Base-by-base conservation (phyloP, 805 yeast genomes). In the Saccharomycopsis capsularis region DNA sequence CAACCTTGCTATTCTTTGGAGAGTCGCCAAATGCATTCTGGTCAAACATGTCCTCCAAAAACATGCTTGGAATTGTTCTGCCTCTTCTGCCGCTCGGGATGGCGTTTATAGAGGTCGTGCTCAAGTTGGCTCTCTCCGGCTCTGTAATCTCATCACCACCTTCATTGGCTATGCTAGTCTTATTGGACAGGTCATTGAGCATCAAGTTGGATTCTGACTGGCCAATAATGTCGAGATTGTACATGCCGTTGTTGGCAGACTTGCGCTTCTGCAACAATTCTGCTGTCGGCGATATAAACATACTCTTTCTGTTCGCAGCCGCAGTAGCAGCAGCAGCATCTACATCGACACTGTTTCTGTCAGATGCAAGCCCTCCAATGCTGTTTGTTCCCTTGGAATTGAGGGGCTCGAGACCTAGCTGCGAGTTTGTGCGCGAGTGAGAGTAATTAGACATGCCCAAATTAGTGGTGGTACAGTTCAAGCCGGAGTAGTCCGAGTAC, bases 281-380 rank as follows among this genome's bases (percentile, higher is more conserved):
- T 16, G 81, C 81, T 1, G 95, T 86, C 30, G 95, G 95, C 2
- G 93, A 85, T 46, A 85, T 76, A 63, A 82, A 86, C 75, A 82
- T 71, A 36, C 36, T 43, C 19, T 46, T 45, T 11, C 30, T 36
- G 15, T n/a, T 38, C n/a, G 16, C 40, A 15, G n/a, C 34, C 7
- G 32, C 35, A 18, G 13, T 43, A 29, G 16, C 40, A 15, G n/a
- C 34, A 13, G 32, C 35, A 18, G 13, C 34, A 29, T 41, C 54
- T 6, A 41, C 15, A 15, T 51, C 22, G 51, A 51, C 32, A 54
- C 49, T 19, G 53, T 50, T 39, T 51, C 58, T 23, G 44, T 50
- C 23, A 56, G 47, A 9, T 47, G 44, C 13, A n/a, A n/a, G n/a
- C n/a, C n/a, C n/a, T n/a, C n/a, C n/a, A n/a, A n/a, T n/a, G n/a